phyloP scores from a whole-genome alignment of 495 filamentous ascomycete genomes.

The Podospora tetraspora region DNA sequence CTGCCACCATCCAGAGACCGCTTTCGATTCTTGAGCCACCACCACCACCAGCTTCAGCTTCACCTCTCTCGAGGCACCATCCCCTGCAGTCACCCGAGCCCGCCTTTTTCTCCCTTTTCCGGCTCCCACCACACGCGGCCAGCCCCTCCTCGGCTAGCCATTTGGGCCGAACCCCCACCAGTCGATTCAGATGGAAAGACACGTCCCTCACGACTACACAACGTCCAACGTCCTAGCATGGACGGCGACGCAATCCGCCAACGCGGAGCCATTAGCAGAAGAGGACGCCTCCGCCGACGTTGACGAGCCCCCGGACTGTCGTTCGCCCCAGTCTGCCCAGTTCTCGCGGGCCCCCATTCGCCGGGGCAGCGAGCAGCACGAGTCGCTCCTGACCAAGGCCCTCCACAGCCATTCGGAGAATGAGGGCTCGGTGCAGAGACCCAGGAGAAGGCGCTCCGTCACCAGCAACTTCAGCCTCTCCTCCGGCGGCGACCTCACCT shows the following conservation, averaged over 20 bases:
- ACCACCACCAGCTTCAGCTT: neutral
- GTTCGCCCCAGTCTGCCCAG: constrained; percentile 19
- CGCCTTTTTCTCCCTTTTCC: neutral
- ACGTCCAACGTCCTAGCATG: constrained; percentile 40
- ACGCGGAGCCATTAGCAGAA: constrained; percentile 40
- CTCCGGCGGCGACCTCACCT: constrained; percentile 83
- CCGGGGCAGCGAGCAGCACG: constrained; percentile 47
- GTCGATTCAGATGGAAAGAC: constrained; percentile 34
- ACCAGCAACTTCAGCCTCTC: constrained; percentile 70
- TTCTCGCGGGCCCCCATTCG: constrained; percentile 42
- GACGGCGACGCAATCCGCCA: constrained; percentile 36
- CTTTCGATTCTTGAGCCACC: constrained; percentile 1
- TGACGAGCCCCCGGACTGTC: constrained; percentile 32
- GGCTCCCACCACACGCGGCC: neutral
- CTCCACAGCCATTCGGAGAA: constrained; percentile 61
- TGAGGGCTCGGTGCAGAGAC: constrained; percentile 23
- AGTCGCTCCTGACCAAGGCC: constrained; percentile 76
- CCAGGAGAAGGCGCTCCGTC: constrained; percentile 57
- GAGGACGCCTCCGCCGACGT: constrained; percentile 33
- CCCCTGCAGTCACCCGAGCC: neutral
- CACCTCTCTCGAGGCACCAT: neutral
- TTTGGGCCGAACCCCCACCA: neutral
- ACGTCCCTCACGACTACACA: constrained; percentile 34
- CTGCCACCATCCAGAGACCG: constrained; percentile 24
- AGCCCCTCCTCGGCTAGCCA: neutral